Evolutionary conservation across 257 asterid genomes (phyloP), one percentile per base, ranked within the genome.

Genomic region (Cynanchum wilfordii): DNA sequence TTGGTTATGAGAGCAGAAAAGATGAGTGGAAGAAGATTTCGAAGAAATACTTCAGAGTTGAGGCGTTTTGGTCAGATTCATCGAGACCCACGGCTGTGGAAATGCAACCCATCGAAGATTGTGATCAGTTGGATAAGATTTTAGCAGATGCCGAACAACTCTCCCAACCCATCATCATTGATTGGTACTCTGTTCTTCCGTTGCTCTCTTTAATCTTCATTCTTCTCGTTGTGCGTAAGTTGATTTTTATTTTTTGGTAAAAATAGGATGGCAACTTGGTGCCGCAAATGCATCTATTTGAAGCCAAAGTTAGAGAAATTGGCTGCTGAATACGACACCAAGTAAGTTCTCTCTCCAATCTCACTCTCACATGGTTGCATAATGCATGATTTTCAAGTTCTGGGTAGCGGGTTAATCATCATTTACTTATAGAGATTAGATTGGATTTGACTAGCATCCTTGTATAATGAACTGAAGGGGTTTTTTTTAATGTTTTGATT

Each of bases 201-300:
- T 73, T 24, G 55, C 57, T 38, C 49, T 24, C 17, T 52, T 70
- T 45, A 20, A 54, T 24, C 45, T 44, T 20, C 22, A 15, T 71
- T 63, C 1, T 15, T 65, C 13, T 36, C 0, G 17, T 29, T 45
- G 17, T 20, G 36, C 24, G 16, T 60, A 10, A 70, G 19, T 19
- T 68, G 13, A 15, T 77, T 50, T 3, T 42, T n/a, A 7, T 51
- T 36, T 11, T 17, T 36, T 27, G 27, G 40, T 19, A 36, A 40
- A 74, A 49, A 56, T 79, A 91, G 99, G 99, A 91, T 94, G 99
- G 98, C 99, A 42, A 58, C 84, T 7, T 94, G 99, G 99, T 91
- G 97, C 82, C 90, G 98, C 70, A 94, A 94, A 87, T 94, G 98
- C 90, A 91, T 94, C 10, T 91, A 80, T 79, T 73, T 94, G 86